These are phyloP conservation scores for Trichosphaerium sp. DNA, from an alignment of 78 protist genomes.

Conservation along the genomic window DNA sequence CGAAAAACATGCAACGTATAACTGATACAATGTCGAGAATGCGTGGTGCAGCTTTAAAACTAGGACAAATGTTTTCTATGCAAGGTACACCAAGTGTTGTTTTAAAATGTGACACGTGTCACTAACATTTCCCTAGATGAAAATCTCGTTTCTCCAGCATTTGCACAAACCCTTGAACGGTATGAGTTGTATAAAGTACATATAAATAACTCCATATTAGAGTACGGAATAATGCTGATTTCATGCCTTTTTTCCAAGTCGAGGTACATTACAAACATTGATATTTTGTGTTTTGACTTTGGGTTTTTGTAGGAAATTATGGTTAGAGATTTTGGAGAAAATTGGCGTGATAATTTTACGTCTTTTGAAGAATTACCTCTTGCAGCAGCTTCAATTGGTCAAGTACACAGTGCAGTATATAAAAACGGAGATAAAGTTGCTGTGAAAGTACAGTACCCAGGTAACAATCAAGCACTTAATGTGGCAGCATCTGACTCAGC, in stretches of 20 bases:
- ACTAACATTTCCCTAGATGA: too few species aligned
- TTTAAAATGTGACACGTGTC: too few species aligned
- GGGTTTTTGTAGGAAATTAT: slow-evolving; percentile 10
- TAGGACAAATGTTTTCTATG: slow-evolving; percentile 76
- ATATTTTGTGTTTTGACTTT: background rate
- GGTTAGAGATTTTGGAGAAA: slow-evolving; percentile 46
- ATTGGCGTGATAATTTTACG: slow-evolving; percentile 45
- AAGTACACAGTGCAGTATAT: slow-evolving; percentile 63
- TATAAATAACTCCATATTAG: too few species aligned
- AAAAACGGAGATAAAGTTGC: slow-evolving; percentile 58
- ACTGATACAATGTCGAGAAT: slow-evolving; percentile 61
- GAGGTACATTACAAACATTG: background rate
- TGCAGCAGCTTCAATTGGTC: slow-evolving; percentile 86
- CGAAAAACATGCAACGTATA: too few species aligned
- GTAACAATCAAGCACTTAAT: too few species aligned
- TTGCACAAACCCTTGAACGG: slow-evolving; percentile 35
- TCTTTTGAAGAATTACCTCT: slow-evolving; percentile 57
- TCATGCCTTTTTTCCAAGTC: slow-evolving; percentile 63
- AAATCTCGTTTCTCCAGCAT: slow-evolving; percentile 24
- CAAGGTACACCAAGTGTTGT: slow-evolving; percentile 70
- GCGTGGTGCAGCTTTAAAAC: slow-evolving; percentile 86
- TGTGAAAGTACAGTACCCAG: slow-evolving; percentile 72
- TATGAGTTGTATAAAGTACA: too few species aligned
- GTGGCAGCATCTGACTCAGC: too few species aligned
- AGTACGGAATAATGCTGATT: slow-evolving; percentile 69